Evolutionary conservation across 164 flowering plant species (phyloP), one percentile per base, ranked within the genome.

Genomic region (Liriodendron chinense): DNA sequence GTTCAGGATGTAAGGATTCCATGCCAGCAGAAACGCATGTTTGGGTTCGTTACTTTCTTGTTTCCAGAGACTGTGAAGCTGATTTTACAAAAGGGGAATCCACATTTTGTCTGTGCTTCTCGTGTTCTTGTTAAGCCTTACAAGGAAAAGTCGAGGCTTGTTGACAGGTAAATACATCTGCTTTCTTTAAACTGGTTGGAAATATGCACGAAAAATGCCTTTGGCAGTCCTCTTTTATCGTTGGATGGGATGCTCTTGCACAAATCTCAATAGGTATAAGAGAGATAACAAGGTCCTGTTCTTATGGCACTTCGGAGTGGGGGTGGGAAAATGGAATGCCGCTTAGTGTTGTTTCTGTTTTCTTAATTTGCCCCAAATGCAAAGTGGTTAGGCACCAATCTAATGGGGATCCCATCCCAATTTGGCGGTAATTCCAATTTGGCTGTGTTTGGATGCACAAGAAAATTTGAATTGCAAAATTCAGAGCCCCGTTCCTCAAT

Each of bases 1-100:
- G 99, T 96, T 81, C 89, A 92, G 84, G 99, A 96, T 90, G 99
- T 96, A 21, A 89, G 99, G 81, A 92, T 96, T 77, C 99, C 99
- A 7, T 88, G 89, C 84, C 98, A 92, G 75, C 92, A 91, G 83
- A 92, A 89, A 73, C 72, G 99, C 72, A 94, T 92, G 97, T 96
- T 92, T 75, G 99, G 99, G 12, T 96, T 94, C 78, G 98, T 96
- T 5, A 92, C 98, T 26, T 94, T 94, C 79, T 78, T 62, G 28
- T 81, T 85, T 81, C 74, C 96, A 0, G 97, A 93, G 24, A 94
- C 98, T 2, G 98, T 88, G 71, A 87, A 84, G 77, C 73, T 78
- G 34, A 84, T 94, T 72, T 77, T 94, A 78, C 78, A 87, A 0
- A 90, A 89, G 78, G 91, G 94, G 47, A 94, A 90, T 76, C 98